Evolutionary conservation across 305 asterid genomes (phyloP).

Genomic region (Stenogyne calaminthoides): DNA sequence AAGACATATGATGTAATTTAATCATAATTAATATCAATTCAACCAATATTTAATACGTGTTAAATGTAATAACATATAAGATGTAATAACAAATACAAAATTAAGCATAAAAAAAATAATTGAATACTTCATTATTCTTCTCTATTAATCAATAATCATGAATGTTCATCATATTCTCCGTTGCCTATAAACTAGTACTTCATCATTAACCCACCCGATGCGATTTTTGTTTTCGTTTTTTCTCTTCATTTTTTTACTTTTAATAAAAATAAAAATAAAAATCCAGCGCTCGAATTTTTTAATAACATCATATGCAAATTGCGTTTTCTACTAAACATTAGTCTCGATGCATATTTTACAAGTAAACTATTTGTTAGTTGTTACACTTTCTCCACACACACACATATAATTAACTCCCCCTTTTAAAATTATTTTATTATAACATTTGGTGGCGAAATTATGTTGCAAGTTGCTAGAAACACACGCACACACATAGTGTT

Average conservation of each 20-base stretch:
- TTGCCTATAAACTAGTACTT: too few species aligned
- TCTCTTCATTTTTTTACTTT: not conserved
- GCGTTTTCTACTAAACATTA: not conserved
- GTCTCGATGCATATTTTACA: not conserved
- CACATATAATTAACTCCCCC: not conserved
- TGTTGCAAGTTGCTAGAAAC: not conserved
- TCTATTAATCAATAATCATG: constrained; percentile 24
- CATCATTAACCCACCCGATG: not conserved
- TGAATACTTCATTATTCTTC: constrained; percentile 35
- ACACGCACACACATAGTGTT: not conserved
- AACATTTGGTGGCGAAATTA: not conserved
- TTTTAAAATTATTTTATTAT: not conserved
- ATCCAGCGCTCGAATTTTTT: not conserved
- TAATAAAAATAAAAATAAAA: not conserved
- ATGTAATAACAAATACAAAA: too few species aligned
- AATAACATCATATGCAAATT: not conserved
- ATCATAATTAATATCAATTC: too few species aligned
- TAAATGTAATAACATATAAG: too few species aligned
- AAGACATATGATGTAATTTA: too few species aligned
- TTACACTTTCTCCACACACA: not conserved
- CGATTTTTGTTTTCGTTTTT: not conserved
- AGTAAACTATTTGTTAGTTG: not conserved
- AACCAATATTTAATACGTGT: too few species aligned
- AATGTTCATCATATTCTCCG: too few species aligned
- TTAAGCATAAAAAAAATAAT: not conserved